Evolutionary conservation across 257 asterid genomes (phyloP).

Genomic region (Leptodermis oblonga): DNA sequence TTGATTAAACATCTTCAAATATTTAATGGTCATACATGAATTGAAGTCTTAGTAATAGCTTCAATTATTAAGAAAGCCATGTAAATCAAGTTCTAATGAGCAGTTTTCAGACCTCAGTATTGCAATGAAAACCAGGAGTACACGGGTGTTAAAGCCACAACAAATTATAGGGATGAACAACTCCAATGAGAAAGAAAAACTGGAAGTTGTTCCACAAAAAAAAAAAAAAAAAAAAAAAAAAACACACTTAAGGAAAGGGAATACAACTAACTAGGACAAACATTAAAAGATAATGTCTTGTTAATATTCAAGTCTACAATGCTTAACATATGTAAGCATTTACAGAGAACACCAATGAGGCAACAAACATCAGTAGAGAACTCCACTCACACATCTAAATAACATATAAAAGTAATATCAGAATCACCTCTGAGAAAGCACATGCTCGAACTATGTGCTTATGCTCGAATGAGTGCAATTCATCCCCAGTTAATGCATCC

Average conservation of each 20-base stretch:
- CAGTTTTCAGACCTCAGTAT: not conserved
- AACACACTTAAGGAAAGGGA: not conserved
- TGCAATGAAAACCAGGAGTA: not conserved
- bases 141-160: not conserved
- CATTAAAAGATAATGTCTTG: not conserved
- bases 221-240: too few relatives aligned
- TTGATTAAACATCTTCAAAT: not conserved
- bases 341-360: not conserved
- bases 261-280: not conserved
- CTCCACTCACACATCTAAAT: not conserved
- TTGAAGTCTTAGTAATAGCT: not conserved
- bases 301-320: not conserved
- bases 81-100: not conserved
- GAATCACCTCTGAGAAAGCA: slow-evolving; percentile 82
- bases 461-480: slow-evolving; percentile 88
- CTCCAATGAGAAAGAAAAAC: not conserved
- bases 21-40: not conserved
- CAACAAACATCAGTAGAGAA: not conserved
- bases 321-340: not conserved
- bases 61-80: too few relatives aligned
- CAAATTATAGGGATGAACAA: not conserved
- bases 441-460: slow-evolving; percentile 97
- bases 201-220: not conserved
- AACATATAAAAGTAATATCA: not conserved
- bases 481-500: slow-evolving; percentile 98